Base-by-base conservation (phyloP, 2,329 filamentous ascomycete genomes). In the Colletotrichum neosansevieriae region DNA sequence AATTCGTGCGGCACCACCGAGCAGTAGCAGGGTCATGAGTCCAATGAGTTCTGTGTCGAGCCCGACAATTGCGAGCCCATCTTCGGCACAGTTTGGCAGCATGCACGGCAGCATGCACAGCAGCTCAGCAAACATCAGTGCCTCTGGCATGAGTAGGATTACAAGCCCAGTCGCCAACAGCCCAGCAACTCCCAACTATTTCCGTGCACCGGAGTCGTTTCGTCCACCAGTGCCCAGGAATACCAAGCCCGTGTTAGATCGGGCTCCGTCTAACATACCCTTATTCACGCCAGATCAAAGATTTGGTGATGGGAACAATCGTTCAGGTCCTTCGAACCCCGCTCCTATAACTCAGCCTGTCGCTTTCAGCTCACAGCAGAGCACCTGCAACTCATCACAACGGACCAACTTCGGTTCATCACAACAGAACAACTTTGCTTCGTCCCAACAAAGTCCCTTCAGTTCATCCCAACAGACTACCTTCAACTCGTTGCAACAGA, bases 181-280 rank as follows among this genome's bases (percentile, higher is more conserved):
- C 29, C 74, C 78, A 29, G 63, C 67, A 58, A 62, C 63, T 4
- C 63, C 67, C 10, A 69, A 62, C 45, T 69, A 67, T 12, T 69
- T 69, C 57, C 61, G 65, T 42, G 38, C 54, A 15, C 54, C 47
- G 24, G 65, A 68, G 15, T 59, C 65, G 24, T 60, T 38, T 50
- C 62, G 67, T 34, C 81, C 81, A 6, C 79, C 80, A 1, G 73
- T 80, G 10, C 79, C 80, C 32, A 77, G 79, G 36, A 79, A 77
- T 38, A 77, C 79, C 10, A 83, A 82, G 68, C 77, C 80, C 11
- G 73, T 77, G 34, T 73, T 80, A 61, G 58, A 61, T 42, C 69
- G 71, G 42, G 67, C 67, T 21, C 67, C 72, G 44, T 69, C 70
- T 49, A 70, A 68, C 54, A 70, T 70, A 29, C 70, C 71, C 12